phyloP scores from a whole-genome alignment of 768 basidiomycete genomes.

The Hypsizygus marmoreus region DNA sequence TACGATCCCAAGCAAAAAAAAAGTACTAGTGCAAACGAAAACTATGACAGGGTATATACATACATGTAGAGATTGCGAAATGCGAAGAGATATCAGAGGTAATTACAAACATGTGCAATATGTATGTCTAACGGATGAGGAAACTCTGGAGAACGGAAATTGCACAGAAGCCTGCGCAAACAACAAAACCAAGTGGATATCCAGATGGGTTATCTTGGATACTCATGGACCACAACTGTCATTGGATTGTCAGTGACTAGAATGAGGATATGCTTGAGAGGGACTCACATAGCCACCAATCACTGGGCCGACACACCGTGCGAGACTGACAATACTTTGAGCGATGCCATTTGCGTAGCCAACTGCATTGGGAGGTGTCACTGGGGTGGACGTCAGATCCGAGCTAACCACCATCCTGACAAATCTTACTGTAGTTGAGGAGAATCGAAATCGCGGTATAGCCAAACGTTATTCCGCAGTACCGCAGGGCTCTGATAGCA shows the following conservation, averaged over 20 bases:
- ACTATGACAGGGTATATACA: background rate
- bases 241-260: conserved; percentile 11
- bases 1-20: background rate
- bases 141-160: conserved; percentile 71
- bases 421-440: conserved; percentile 71
- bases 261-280: conserved; percentile 2
- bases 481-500: conserved; percentile 75
- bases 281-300: conserved; percentile 76
- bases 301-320: conserved; percentile 87
- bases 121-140: conserved; percentile 58
- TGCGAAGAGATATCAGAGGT: no score
- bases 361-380: conserved; percentile 88
- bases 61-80: no score
- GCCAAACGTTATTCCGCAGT: conserved; percentile 84
- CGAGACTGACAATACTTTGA: conserved; percentile 92
- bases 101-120: no score
- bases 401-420: background rate
- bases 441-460: conserved; percentile 92
- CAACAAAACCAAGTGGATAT: conserved; percentile 74
- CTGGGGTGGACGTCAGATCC: conserved; percentile 37
- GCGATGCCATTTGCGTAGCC: conserved; percentile 95
- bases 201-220: conserved; percentile 68
- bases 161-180: conserved; percentile 61
- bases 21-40: conserved; percentile 2
- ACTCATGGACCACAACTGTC: conserved; percentile 73